Percentiles rank a stretch among this genome's conserved stretches.
These are phyloP conservation scores for Exserohilum rostratum DNA, from an alignment of 2,329 filamentous ascomycete genomes.

Conservation along the genomic window DNA sequence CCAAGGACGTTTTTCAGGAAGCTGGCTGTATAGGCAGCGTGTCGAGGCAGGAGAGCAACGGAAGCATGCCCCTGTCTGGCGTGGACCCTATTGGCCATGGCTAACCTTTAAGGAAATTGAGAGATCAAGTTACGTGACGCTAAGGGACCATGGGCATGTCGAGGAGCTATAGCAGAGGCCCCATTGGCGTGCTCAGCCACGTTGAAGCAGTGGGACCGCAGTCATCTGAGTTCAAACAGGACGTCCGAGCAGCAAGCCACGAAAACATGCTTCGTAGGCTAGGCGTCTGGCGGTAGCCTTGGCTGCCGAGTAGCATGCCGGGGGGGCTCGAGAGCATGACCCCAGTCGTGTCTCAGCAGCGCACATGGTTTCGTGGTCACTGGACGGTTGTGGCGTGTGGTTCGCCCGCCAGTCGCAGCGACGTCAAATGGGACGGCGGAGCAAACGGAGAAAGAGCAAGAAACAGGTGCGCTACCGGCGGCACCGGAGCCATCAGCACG, in stretches of 20 bases:
- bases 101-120: neutral
- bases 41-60: conserved; percentile 1
- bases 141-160: neutral
- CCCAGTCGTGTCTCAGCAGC: conserved; percentile 18
- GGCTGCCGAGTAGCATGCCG: conserved; percentile 12
- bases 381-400: conserved; percentile 16
- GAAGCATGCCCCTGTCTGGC: neutral
- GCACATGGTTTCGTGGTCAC: conserved; percentile 10
- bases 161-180: neutral
- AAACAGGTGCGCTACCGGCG: conserved; percentile 13
- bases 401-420: conserved; percentile 4
- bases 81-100: neutral
- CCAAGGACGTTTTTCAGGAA: neutral
- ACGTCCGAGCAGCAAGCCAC: conserved; percentile 7
- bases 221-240: conserved; percentile 8
- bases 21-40: conserved; percentile 1
- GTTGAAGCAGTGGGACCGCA: conserved; percentile 5
- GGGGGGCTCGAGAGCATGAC: neutral
- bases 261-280: conserved; percentile 1
- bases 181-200: conserved; percentile 10
- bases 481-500: conserved; percentile 9
- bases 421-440: conserved; percentile 5
- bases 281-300: conserved; percentile 1
- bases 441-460: conserved; percentile 1
- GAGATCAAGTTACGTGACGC: neutral